Evolutionary conservation across 2,329 filamentous ascomycete genomes (phyloP), one percentile per base, ranked within the genome.

Genomic region (Xylogone sp.): DNA sequence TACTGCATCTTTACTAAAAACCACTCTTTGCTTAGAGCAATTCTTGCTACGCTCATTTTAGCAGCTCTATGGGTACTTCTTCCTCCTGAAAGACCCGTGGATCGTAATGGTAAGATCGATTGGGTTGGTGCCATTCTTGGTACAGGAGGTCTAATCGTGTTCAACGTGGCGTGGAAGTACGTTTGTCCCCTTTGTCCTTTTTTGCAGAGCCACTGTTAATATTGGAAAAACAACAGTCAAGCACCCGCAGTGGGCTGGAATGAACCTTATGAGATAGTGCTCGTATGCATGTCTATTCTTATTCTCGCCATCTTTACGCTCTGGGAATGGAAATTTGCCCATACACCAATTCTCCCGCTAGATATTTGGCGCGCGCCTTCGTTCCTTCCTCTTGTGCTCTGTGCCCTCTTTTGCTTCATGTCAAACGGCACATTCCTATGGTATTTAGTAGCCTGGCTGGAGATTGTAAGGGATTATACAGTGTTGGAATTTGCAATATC

Each of bases 111-210:
- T 2, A 64, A 62, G 27, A 63, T 71, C 34, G 69, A 72, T 48
- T 70, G 62, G 52, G 51, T 69, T 3, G 75, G 71, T 1, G 67
- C 66, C 0, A 60, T 58, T 10, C 62, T 74, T 7, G 72, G 67
- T 1, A 60, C 69, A 1, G 57, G 61, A 9, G 65, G 70, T 8
- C 55, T 77, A 16, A 58, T 75, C 2, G 58, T 76, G 0, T 76
- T 77, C 52, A 77, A 73, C 49, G 67, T 78, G 18, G 69, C 68
- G 2, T 78, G 74, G 69, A 77, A 76, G 74, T 75, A 39, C 8
- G 34, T 16, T 39, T 39, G 13, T 27, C 34, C 13, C n/a, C 4
- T 16, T 39, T 7, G n/a, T 39, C 10, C 8, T 39, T 39, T 39
- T 39, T 18, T 16, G 34, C 34, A 13, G n/a, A 39, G n/a, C n/a